phyloP scores from a whole-genome alignment of 2,329 filamentous ascomycete species.

The Fusarium miscanthi region DNA sequence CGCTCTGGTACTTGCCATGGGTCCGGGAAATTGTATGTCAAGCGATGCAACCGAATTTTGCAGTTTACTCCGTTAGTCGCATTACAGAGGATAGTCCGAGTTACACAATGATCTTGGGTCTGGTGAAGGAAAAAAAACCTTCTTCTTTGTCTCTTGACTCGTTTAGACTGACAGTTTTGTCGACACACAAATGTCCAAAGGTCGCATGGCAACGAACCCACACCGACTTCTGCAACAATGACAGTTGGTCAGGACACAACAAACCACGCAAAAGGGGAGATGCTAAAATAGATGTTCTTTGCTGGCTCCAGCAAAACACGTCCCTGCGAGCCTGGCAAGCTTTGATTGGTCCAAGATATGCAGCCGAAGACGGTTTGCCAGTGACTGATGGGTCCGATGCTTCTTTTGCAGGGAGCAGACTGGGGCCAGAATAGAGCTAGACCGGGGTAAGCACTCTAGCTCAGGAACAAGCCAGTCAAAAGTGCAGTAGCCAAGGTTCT shows the following conservation, averaged over 20 bases:
- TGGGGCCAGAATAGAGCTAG: slow-evolving; percentile 29
- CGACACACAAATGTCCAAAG: slow-evolving; percentile 9
- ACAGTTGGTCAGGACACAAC: slow-evolving; percentile 22
- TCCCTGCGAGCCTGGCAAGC: slow-evolving; percentile 27
- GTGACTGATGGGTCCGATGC: slow-evolving; percentile 16
- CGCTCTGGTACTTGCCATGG: slow-evolving; percentile 26
- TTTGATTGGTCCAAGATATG: slow-evolving; percentile 35
- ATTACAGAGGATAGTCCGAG: slow-evolving; percentile 6
- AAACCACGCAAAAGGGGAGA: slow-evolving; percentile 42
- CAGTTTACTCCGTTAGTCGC: slow-evolving; percentile 4
- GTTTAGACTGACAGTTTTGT: slow-evolving; percentile 10
- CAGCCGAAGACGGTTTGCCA: slow-evolving; percentile 16
- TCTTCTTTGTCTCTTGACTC: slow-evolving; percentile 4
- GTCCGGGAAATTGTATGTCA: slow-evolving; percentile 40
- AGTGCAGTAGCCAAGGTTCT: slow-evolving; percentile 32
- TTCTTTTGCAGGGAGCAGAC: slow-evolving; percentile 34
- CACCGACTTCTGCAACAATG: slow-evolving; percentile 13
- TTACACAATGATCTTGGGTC: not conserved
- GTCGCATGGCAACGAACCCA: slow-evolving; percentile 18
- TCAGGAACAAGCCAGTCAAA: slow-evolving; percentile 45
- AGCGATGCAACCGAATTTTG: slow-evolving; percentile 25
- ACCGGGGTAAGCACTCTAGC: slow-evolving; percentile 34
- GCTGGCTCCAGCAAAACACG: slow-evolving; percentile 35
- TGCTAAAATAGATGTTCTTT: slow-evolving; percentile 32
- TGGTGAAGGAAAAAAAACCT: not conserved